These are phyloP conservation scores for Aureobasidium leucospermi DNA, from an alignment of 2,329 filamentous ascomycete genomes.

Conservation along the genomic window DNA sequence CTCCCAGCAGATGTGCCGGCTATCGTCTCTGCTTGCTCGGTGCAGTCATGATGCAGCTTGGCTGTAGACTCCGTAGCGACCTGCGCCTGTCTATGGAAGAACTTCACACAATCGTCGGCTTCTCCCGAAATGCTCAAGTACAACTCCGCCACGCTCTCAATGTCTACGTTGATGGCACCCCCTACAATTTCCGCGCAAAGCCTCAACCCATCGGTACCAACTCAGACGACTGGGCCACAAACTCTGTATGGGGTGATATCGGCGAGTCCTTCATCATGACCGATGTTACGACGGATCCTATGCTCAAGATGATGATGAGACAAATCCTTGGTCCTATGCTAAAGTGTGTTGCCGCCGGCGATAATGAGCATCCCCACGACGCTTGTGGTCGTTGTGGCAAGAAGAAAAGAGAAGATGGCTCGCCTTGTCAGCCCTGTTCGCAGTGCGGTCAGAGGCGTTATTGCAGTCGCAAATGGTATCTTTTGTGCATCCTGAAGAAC, in stretches of 20 bases:
- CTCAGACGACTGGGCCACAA: background rate
- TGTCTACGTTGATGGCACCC: background rate
- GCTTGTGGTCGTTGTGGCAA: constrained; percentile 3
- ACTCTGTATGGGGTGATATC: background rate
- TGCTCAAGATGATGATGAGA: background rate
- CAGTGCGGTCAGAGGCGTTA: background rate
- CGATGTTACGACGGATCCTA: background rate
- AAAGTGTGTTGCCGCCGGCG: background rate
- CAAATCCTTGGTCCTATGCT: background rate
- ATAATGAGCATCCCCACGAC: background rate
- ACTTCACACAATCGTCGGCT: background rate
- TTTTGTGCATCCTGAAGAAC: background rate
- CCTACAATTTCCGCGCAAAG: background rate
- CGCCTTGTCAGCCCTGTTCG: background rate
- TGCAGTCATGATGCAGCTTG: background rate
- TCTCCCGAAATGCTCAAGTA: background rate
- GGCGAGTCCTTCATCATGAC: background rate
- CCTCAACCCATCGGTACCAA: background rate
- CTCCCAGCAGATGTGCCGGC: background rate
- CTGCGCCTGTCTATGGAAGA: background rate
- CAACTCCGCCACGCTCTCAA: background rate
- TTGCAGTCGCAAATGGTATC: constrained; percentile 1
- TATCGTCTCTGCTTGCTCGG: background rate
- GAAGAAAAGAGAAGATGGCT: background rate
- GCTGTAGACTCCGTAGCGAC: background rate